Evolutionary conservation across 768 basidiomycete species (phyloP).

Genomic region (Suillus bovinus): DNA sequence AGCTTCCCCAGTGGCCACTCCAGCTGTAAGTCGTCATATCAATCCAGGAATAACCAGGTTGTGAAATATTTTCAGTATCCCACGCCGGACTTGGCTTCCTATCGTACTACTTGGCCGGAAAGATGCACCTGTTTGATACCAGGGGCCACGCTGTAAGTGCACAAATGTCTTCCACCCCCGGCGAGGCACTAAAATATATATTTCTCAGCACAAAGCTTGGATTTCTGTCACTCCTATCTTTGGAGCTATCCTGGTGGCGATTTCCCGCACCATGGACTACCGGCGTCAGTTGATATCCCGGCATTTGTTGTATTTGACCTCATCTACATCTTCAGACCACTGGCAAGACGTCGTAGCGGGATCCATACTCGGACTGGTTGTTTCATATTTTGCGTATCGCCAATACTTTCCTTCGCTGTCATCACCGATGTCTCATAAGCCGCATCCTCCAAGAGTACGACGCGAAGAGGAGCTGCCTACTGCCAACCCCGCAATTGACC

Average conservation of each 20-base stretch:
- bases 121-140: constrained; percentile 86
- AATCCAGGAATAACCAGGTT: background rate
- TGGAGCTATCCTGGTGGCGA: constrained; percentile 76
- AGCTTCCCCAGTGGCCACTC: constrained; percentile 94
- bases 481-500: constrained; percentile 14
- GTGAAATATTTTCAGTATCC: constrained; percentile 55
- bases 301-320: constrained; percentile 8
- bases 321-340: constrained; percentile 56
- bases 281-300: constrained; percentile 54
- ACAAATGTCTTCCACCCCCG: constrained; percentile 3
- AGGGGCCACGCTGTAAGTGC: constrained; percentile 66
- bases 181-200: constrained; percentile 2
- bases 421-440: constrained; percentile 63
- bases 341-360: constrained; percentile 92
- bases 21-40: constrained; percentile 53
- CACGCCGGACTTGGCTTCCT: constrained; percentile 93
- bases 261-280: constrained; percentile 91
- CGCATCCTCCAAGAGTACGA: constrained; percentile 66
- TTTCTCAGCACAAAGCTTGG: constrained; percentile 75
- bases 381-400: constrained; percentile 77
- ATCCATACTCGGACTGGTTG: constrained; percentile 65
- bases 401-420: constrained; percentile 82
- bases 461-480: constrained; percentile 48
- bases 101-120: constrained; percentile 86
- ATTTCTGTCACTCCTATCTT: constrained; percentile 72